Conservation (phyloP, 2,329 filamentous ascomycete species). For the Aspergillus amoenus region DNA sequence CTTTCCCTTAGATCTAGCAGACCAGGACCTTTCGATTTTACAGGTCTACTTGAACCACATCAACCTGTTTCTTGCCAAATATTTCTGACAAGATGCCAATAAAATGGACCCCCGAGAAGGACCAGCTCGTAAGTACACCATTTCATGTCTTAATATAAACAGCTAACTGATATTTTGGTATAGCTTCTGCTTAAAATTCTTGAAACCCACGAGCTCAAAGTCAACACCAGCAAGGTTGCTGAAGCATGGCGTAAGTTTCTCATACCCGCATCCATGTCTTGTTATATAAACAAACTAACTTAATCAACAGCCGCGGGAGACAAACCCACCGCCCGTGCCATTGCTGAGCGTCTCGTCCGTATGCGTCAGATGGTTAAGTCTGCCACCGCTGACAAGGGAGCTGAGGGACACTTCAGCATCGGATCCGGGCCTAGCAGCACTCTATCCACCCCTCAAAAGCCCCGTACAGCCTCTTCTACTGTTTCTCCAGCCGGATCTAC, state of each 20-base stretch:
- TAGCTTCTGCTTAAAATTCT: conserved; percentile 44
- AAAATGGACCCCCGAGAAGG: conserved; percentile 37
- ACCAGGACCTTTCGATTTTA: neutral
- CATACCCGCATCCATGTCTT: no score
- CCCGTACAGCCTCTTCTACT: conserved; percentile 4
- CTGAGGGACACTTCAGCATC: conserved; percentile 15
- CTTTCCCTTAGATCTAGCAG: neutral
- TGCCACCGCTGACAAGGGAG: neutral
- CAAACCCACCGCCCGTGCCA: conserved; percentile 40
- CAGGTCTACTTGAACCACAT: neutral
- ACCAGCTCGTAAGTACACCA: conserved; percentile 31
- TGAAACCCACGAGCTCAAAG: conserved; percentile 36
- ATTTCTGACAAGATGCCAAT: conserved; percentile 33
- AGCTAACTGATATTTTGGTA: no score
- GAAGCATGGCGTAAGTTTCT: conserved; percentile 40
- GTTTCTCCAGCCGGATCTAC: conserved; percentile 15
- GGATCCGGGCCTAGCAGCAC: conserved; percentile 6
- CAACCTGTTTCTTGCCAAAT: neutral
- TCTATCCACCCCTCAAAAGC: conserved; percentile 13
- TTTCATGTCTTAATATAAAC: no score
- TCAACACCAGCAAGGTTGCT: conserved; percentile 36
- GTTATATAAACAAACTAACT: neutral
- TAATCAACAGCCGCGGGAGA: conserved; percentile 10
- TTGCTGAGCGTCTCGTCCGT: conserved; percentile 38
- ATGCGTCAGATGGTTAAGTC: conserved; percentile 30